phyloP scores from a whole-genome alignment of 2,329 filamentous ascomycete genomes.

The Trichoderma atroviride region DNA sequence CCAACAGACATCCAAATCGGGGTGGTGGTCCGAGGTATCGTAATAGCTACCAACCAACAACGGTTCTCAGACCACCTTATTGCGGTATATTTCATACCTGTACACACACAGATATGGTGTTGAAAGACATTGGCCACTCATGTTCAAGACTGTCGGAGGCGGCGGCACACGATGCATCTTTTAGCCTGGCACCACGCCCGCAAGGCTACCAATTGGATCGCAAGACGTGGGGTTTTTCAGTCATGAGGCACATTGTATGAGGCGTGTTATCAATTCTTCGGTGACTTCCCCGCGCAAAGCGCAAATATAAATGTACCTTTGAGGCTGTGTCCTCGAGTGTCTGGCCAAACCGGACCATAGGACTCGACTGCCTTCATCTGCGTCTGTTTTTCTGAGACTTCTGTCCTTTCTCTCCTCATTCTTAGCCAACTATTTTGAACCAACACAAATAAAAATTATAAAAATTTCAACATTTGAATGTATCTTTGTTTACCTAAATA shows the following conservation, averaged over 20 bases:
- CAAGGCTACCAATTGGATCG: slow-evolving; percentile 14
- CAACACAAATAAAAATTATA: background rate
- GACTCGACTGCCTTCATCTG: background rate
- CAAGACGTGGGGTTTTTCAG: background rate
- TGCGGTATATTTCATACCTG: background rate
- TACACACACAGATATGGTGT: background rate
- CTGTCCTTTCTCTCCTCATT: background rate
- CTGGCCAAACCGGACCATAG: background rate
- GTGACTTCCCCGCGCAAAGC: background rate
- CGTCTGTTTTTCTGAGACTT: background rate
- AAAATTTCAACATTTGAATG: background rate
- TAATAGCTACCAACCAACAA: background rate
- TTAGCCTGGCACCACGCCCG: background rate
- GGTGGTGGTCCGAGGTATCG: background rate
- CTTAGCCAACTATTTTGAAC: background rate
- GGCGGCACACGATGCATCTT: slow-evolving; percentile 13
- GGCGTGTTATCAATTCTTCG: background rate
- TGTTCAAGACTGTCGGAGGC: background rate
- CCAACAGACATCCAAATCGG: background rate
- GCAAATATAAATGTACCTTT: background rate
- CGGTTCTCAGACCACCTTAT: background rate
- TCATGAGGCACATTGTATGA: slow-evolving; percentile 8
- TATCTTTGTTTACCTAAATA: background rate
- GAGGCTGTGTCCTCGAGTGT: background rate
- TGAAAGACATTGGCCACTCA: background rate